phyloP scores from a whole-genome alignment of 768 basidiomycete genomes.

The Russula emetica region DNA sequence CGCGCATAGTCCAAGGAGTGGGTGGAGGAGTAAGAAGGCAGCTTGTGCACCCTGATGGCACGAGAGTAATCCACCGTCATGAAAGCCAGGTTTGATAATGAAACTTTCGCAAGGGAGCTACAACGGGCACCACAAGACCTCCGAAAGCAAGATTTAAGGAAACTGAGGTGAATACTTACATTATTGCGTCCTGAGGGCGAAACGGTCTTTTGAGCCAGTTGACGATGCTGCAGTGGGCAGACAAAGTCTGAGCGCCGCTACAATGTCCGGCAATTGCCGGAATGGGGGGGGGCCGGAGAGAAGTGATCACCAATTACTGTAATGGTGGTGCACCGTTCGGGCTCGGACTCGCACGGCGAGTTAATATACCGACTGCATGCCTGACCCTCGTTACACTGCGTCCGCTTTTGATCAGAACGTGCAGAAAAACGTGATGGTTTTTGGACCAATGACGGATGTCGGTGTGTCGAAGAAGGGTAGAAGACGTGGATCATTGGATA shows the following conservation, averaged over 20 bases:
- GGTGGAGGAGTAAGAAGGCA: not conserved
- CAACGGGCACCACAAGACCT: not conserved
- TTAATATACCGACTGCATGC: not conserved
- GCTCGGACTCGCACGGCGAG: not conserved
- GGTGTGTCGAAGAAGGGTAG: not conserved
- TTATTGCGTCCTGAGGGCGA: slow-evolving; percentile 28
- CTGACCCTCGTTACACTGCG: not conserved
- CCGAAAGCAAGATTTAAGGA: slow-evolving; percentile 9
- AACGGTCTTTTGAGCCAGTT: slow-evolving; percentile 6
- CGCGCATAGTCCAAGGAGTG: not conserved
- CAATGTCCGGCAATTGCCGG: slow-evolving; percentile 28
- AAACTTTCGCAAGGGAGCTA: slow-evolving; percentile 23
- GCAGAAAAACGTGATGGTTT: not conserved
- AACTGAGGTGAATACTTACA: slow-evolving; percentile 34
- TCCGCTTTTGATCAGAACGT: not conserved
- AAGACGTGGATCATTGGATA: slow-evolving; percentile 6
- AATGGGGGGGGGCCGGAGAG: no score
- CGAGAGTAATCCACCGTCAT: slow-evolving; percentile 22
- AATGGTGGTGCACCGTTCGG: no score
- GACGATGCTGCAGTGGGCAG: not conserved
- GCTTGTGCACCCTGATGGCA: slow-evolving; percentile 6
- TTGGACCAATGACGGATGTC: not conserved
- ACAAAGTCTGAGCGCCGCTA: slow-evolving; percentile 21
- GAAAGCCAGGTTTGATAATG: not conserved
- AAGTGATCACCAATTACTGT: no score